Evolutionary conservation across 176 grass and related monocot genomes (phyloP).

Genomic region (Phoenix roebelenii): DNA sequence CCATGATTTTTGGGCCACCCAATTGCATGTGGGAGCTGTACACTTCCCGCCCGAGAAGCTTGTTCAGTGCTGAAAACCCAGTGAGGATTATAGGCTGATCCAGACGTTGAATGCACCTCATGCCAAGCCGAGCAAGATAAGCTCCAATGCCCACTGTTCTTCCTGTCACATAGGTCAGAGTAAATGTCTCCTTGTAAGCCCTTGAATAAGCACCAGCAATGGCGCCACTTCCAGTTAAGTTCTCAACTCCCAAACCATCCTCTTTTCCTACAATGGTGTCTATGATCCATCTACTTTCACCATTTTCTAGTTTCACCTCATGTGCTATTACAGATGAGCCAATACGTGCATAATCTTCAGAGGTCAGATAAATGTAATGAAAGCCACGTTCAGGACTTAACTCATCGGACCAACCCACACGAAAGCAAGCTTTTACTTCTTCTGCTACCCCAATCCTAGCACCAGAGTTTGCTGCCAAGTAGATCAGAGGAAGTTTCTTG

Average conservation of each 20-base stretch:
- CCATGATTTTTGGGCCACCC: conserved; percentile 99
- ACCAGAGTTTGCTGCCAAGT: conserved; percentile 88
- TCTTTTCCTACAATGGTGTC: conserved; percentile 91
- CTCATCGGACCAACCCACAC: conserved; percentile 84
- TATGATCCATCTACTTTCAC: conserved; percentile 87
- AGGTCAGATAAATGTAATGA: conserved; percentile 88
- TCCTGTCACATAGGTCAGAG: conserved; percentile 93
- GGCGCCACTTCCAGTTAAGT: conserved; percentile 88
- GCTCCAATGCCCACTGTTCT: conserved; percentile 93
- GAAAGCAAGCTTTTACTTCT: conserved; percentile 90
- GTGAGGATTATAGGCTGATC: conserved; percentile 96
- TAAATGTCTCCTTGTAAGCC: conserved; percentile 93
- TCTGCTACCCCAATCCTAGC: conserved; percentile 87
- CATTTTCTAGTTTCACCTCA: conserved; percentile 74
- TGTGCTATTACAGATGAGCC: conserved; percentile 84
- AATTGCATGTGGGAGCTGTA: conserved; percentile 99
- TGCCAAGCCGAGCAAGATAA: conserved; percentile 92
- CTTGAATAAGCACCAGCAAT: conserved; percentile 92
- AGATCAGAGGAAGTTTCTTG: conserved; percentile 94
- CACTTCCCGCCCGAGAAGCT: conserved; percentile 95
- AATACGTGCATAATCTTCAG: conserved; percentile 61
- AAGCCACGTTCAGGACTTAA: conserved; percentile 83
- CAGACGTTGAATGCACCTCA: conserved; percentile 97
- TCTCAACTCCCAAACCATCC: conserved; percentile 90
- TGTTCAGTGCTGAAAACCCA: conserved; percentile 86